Evolutionary conservation across 805 yeast genomes (phyloP).

Genomic region (Ogataea salicorniae): DNA sequence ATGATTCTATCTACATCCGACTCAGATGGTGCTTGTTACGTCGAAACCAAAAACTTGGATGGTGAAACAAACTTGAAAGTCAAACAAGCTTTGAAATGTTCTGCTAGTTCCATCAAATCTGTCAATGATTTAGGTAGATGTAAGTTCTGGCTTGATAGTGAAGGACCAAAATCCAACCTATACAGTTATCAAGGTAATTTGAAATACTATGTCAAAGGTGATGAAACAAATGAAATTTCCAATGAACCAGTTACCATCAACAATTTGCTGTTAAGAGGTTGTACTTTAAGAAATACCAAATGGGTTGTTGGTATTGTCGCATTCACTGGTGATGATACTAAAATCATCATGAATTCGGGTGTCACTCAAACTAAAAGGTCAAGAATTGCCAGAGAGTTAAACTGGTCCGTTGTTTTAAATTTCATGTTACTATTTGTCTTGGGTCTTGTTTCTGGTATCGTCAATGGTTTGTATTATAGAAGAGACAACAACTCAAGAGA

Average conservation of each 20-base stretch:
- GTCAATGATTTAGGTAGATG: slow-evolving; percentile 44
- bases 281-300: slow-evolving; percentile 71
- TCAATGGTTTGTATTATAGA: slow-evolving; percentile 63
- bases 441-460: slow-evolving; percentile 65
- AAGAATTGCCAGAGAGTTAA: slow-evolving; percentile 66
- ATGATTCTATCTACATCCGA: slow-evolving; percentile 64
- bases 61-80: slow-evolving; percentile 78
- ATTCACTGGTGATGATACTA: slow-evolving; percentile 75
- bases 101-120: slow-evolving; percentile 33
- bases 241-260: slow-evolving; percentile 68
- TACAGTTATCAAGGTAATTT: slow-evolving; percentile 73
- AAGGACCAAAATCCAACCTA: slow-evolving; percentile 77
- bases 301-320: slow-evolving; percentile 77
- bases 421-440: slow-evolving; percentile 58
- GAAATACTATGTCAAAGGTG: slow-evolving; percentile 38
- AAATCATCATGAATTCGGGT: slow-evolving; percentile 78
- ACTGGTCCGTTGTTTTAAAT: slow-evolving; percentile 63
- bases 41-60: slow-evolving; percentile 78
- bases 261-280: slow-evolving; percentile 69
- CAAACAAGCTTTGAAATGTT: slow-evolving; percentile 65
- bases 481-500: slow-evolving; percentile 44
- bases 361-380: slow-evolving; percentile 74
- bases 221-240: slow-evolving; percentile 31
- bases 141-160: slow-evolving; percentile 69
- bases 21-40: slow-evolving; percentile 60